Evolutionary conservation across 768 basidiomycete species (phyloP).

Genomic region (Leccinellum luteum): DNA sequence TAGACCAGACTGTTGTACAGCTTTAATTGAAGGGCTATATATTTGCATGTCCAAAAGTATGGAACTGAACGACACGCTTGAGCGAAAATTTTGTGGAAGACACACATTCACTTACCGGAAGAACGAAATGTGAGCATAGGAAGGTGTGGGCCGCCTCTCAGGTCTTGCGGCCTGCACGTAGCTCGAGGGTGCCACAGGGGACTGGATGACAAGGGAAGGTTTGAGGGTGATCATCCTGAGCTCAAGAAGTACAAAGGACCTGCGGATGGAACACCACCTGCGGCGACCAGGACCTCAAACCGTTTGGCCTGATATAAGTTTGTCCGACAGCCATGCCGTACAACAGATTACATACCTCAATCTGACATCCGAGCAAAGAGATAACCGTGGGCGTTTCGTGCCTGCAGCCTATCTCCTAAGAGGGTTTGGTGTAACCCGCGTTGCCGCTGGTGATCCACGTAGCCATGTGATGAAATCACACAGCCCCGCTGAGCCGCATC

Average conservation of each 20-base stretch:
- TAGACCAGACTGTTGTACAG: slow-evolving; percentile 32
- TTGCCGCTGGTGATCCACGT: slow-evolving; percentile 1
- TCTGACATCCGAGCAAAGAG: slow-evolving; percentile 15
- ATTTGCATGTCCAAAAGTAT: slow-evolving; percentile 59
- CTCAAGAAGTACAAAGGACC: neutral
- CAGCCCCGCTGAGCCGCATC: neutral
- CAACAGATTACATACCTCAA: slow-evolving; percentile 10
- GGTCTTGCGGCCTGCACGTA: slow-evolving; percentile 31
- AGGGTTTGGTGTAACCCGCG: neutral
- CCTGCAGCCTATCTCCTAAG: neutral
- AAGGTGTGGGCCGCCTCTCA: slow-evolving; percentile 13
- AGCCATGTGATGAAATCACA: slow-evolving; percentile 14
- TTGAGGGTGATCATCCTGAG: slow-evolving; percentile 20
- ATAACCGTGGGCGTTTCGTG: slow-evolving; percentile 7
- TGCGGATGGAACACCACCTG: neutral
- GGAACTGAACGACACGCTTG: slow-evolving; percentile 35
- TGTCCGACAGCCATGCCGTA: slow-evolving; percentile 23
- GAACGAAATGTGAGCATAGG: slow-evolving; percentile 45
- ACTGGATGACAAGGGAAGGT: slow-evolving; percentile 18
- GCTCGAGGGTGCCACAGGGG: slow-evolving; percentile 28
- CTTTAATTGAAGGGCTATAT: slow-evolving; percentile 58
- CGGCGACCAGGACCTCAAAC: neutral
- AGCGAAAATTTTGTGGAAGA: slow-evolving; percentile 1
- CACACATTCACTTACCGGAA: slow-evolving; percentile 43
- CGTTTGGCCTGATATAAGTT: slow-evolving; percentile 18